Percentiles rank a stretch among this genome's conserved stretches.
These are phyloP conservation scores for Asterionellopsis glacialis DNA, from an alignment of 108 stramenopile genomes.

Conservation along the genomic window DNA sequence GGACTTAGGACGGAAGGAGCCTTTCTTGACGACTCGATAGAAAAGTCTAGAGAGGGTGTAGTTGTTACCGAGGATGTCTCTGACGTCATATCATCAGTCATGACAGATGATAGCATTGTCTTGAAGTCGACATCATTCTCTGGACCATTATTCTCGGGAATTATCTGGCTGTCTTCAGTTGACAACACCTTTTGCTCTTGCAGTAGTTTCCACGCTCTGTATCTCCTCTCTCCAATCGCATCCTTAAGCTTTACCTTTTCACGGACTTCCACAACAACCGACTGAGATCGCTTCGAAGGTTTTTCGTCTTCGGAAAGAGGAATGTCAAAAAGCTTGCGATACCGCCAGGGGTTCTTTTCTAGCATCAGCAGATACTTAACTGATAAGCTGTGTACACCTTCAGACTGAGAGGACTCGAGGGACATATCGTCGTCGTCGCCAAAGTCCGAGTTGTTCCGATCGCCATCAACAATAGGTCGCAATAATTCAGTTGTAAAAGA, in stretches of 20 bases:
- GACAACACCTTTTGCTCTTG: constrained; percentile 37
- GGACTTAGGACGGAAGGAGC: constrained; percentile 9
- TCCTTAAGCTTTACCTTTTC: constrained; percentile 57
- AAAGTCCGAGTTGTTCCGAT: constrained; percentile 2
- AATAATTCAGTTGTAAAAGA: constrained; percentile 41
- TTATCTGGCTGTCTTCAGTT: constrained; percentile 1
- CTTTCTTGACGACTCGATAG: neutral
- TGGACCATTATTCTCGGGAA: neutral
- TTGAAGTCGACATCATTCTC: constrained; percentile 33
- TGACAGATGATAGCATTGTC: constrained; percentile 30
- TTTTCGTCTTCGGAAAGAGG: neutral
- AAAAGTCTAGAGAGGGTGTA: constrained; percentile 1
- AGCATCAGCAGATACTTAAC: constrained; percentile 62
- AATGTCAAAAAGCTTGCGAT: constrained; percentile 54
- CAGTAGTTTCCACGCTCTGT: constrained; percentile 61
- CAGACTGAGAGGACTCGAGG: neutral
- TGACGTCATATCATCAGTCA: constrained; percentile 29
- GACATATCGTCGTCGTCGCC: constrained; percentile 4
- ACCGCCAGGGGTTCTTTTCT: constrained; percentile 76
- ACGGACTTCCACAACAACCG: constrained; percentile 8
- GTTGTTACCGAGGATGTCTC: constrained; percentile 15
- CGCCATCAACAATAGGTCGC: constrained; percentile 24
- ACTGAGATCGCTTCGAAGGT: neutral
- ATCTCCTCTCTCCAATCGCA: constrained; percentile 79
- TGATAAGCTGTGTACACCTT: constrained; percentile 27